Base-by-base conservation (phyloP, 2,329 filamentous ascomycete genomes). In the Neofusicoccum sp. region DNA sequence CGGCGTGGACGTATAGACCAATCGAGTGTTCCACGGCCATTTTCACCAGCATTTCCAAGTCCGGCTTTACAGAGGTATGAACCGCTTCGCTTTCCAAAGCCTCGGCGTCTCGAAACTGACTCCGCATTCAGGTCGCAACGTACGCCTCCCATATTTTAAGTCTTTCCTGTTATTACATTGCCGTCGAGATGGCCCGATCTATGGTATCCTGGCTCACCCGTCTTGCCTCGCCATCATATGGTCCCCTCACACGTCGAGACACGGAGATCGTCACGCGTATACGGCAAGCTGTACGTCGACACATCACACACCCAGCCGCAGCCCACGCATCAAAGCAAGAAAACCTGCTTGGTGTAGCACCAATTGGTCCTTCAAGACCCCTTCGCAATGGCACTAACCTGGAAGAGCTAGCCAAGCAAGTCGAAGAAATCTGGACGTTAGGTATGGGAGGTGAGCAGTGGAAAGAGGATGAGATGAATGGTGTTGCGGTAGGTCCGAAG, bases 21-120 rank as follows among this genome's bases (percentile, higher is more conserved):
- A 47, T 63, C 28, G 45, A 52, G 8, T 43, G 39, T 6, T 34
- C 61, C 4, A 49, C 54, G 3, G 36, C 54, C 11, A 43, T 50
- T 22, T 63, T 58, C 22, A 49, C 37, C 2, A 58, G 52, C 52
- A 50, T 63, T 6, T 58, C 52, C 29, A 63, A 63, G 16, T n/a
- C 33, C 22, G 61, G 61, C 2, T 63, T 58, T 12, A 34, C 34
- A 6, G 61, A 63, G 50, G 61, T 63, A 34, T 22, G 22, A 34
- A 33, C 28, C 31, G 6, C 52, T 22, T 33, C 8, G 16, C 29
- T 16, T 6, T 34, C 3, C 43, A 22, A 6, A 28, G 12, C n/a
- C 22, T 31, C 5, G 9, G 36, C 34, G n/a, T 1, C 8, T 12
- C 14, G 31, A 2, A n/a, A 34, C 33, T 28, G n/a, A 36, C 6